Evolutionary conservation across 2,329 filamentous ascomycete genomes (phyloP).

Genomic region (Venturia asperata): DNA sequence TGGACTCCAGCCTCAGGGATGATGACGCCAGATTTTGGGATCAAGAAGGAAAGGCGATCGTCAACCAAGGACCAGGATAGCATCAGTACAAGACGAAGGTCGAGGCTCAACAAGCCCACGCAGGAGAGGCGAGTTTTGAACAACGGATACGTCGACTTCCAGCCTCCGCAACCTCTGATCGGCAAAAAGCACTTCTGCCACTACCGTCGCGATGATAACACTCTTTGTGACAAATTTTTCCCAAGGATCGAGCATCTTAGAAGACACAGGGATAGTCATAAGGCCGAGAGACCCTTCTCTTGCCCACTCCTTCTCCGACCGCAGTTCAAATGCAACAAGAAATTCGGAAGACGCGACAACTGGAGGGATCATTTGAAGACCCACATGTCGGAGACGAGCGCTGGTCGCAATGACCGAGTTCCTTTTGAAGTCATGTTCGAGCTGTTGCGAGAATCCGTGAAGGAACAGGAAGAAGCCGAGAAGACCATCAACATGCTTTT

Average conservation of each 20-base stretch:
- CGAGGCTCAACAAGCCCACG: background rate
- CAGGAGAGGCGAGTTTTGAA: background rate
- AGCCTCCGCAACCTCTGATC: background rate
- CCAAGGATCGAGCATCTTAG: slow-evolving; percentile 29
- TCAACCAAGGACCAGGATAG: background rate
- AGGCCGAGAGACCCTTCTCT: slow-evolving; percentile 22
- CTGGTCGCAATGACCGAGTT: slow-evolving; percentile 28
- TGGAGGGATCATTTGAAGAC: slow-evolving; percentile 24
- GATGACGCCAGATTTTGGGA: background rate
- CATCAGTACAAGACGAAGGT: slow-evolving; percentile 4
- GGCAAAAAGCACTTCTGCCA: slow-evolving; percentile 21
- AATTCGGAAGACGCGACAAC: slow-evolving; percentile 32
- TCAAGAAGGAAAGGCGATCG: background rate
- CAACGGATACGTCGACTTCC: background rate
- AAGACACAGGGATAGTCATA: slow-evolving; percentile 28
- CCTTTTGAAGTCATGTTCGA: slow-evolving; percentile 24
- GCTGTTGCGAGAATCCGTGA: slow-evolving; percentile 14
- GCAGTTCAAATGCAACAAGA: slow-evolving; percentile 24
- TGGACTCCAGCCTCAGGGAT: background rate
- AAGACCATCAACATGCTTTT: slow-evolving; percentile 30
- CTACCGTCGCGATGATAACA: background rate
- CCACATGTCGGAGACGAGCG: slow-evolving; percentile 27
- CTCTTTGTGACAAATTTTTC: slow-evolving; percentile 23
- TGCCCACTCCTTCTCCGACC: slow-evolving; percentile 23
- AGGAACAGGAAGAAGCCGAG: slow-evolving; percentile 23